Evolutionary conservation across 495 filamentous ascomycete species (phyloP).

Genomic region (Bacidia rubella): DNA sequence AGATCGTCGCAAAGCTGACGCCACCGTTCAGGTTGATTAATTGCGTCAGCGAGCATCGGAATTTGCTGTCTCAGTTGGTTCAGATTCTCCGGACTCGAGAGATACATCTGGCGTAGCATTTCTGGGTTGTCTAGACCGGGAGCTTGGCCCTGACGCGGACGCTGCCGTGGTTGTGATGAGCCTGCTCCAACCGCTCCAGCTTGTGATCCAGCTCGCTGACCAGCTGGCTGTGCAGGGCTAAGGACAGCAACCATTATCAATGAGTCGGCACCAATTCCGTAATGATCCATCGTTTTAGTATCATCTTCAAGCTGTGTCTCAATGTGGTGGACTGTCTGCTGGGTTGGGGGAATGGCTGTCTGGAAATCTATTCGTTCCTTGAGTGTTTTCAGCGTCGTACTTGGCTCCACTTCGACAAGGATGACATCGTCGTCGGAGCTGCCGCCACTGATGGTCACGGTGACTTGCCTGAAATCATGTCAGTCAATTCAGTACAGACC

Average conservation of each 20-base stretch:
- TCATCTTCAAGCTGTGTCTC: constrained; percentile 67
- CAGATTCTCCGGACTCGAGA: constrained; percentile 62
- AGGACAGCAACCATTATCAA: constrained; percentile 49
- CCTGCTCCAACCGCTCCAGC: constrained; percentile 3
- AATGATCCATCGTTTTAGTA: constrained; percentile 62
- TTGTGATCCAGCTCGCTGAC: constrained; percentile 5
- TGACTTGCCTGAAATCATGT: constrained; percentile 52
- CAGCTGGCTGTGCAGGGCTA: constrained; percentile 6
- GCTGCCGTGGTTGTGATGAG: not conserved
- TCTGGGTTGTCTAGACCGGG: constrained; percentile 49
- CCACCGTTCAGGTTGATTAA: constrained; percentile 70
- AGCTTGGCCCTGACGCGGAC: constrained; percentile 26
- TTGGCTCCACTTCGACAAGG: constrained; percentile 67
- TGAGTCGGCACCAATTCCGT: constrained; percentile 77
- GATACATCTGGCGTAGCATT: constrained; percentile 64
- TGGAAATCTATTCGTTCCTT: constrained; percentile 69
- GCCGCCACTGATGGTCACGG: constrained; percentile 66
- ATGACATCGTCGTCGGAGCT: constrained; percentile 61
- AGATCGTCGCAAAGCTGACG: constrained; percentile 51
- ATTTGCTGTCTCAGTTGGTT: constrained; percentile 51
- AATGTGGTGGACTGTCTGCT: constrained; percentile 67
- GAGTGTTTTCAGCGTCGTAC: constrained; percentile 74
- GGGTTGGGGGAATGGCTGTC: constrained; percentile 35
- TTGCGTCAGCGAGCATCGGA: constrained; percentile 60
- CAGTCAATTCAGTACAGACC: not conserved